These are phyloP conservation scores for Sesbania bispinosa DNA, from an alignment of 306 rosid genomes.

Conservation along the genomic window DNA sequence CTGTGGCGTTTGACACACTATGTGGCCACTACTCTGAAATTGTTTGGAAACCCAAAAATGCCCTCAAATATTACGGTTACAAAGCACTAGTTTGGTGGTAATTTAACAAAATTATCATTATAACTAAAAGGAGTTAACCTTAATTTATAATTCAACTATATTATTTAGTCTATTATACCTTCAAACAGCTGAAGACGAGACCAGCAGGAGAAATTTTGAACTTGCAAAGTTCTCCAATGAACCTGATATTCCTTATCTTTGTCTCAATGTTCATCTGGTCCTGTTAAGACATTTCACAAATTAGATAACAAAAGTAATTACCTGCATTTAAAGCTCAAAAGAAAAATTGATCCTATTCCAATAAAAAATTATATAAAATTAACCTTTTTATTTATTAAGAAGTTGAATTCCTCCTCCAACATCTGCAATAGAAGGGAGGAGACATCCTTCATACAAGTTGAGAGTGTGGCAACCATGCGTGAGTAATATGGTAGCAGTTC, in stretches of 20 bases:
- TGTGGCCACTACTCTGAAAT: too few species aligned
- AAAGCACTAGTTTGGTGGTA: slow-evolving; percentile 2
- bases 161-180: slow-evolving; percentile 60
- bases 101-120: not conserved
- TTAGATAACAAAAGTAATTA: slow-evolving; percentile 18
- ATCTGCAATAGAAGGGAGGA: slow-evolving; percentile 76
- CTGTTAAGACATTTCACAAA: slow-evolving; percentile 48
- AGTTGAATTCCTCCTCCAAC: slow-evolving; percentile 98
- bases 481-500: slow-evolving; percentile 92
- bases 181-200: slow-evolving; percentile 91
- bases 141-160: slow-evolving; percentile 2
- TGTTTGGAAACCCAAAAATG: too few species aligned
- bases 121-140: not conserved
- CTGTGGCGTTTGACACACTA: too few species aligned
- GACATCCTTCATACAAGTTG: slow-evolving; percentile 98
- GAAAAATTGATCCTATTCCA: too few species aligned
- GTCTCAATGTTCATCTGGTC: slow-evolving; percentile 99
- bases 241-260: slow-evolving; percentile 93
- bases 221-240: slow-evolving; percentile 99
- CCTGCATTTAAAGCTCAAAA: slow-evolving; percentile 5
- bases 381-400: slow-evolving; percentile 96
- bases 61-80: too few species aligned
- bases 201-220: slow-evolving; percentile 85
- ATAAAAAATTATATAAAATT: slow-evolving; percentile 1
- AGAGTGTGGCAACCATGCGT: slow-evolving; percentile 93